Conservation (phyloP, 306 rosid species). For the Gleditsia sinensis region DNA sequence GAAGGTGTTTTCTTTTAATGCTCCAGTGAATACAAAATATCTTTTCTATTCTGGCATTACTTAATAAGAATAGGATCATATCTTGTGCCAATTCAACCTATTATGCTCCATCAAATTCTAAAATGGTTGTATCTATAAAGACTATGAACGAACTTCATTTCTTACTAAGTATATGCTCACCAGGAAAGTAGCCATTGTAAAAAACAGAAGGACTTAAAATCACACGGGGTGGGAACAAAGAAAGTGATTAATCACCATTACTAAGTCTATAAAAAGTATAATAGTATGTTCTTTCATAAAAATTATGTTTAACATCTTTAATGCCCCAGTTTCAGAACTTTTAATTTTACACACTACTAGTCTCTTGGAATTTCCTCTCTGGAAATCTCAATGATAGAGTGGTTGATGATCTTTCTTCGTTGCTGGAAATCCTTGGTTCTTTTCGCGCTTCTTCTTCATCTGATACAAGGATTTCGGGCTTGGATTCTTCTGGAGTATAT, state of each 20-base stretch:
- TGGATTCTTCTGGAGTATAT: too few relatives aligned
- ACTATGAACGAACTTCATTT: background rate
- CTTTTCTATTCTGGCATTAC: background rate
- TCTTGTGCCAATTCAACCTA: background rate
- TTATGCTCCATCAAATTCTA: background rate
- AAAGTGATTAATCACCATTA: slow-evolving; percentile 1
- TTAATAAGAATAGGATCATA: background rate
- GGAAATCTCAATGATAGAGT: too few relatives aligned
- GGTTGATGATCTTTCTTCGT: too few relatives aligned
- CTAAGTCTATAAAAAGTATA: background rate
- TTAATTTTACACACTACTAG: too few relatives aligned
- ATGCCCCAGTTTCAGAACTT: too few relatives aligned
- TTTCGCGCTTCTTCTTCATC: too few relatives aligned
- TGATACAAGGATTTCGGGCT: too few relatives aligned
- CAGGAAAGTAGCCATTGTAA: background rate
- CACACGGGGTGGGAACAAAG: background rate
- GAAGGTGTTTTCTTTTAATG: slow-evolving; percentile 21
- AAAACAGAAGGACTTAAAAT: background rate
- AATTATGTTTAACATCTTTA: background rate
- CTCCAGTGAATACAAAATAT: background rate
- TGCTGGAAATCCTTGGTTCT: too few relatives aligned
- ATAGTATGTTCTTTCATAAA: background rate
- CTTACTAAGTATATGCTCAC: background rate
- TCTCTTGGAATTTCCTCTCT: too few relatives aligned
- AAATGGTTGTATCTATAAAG: background rate